Evolutionary conservation across 164 flowering plant species (phyloP), one percentile per base, ranked within the genome.

Genomic region (Saururus chinensis): DNA sequence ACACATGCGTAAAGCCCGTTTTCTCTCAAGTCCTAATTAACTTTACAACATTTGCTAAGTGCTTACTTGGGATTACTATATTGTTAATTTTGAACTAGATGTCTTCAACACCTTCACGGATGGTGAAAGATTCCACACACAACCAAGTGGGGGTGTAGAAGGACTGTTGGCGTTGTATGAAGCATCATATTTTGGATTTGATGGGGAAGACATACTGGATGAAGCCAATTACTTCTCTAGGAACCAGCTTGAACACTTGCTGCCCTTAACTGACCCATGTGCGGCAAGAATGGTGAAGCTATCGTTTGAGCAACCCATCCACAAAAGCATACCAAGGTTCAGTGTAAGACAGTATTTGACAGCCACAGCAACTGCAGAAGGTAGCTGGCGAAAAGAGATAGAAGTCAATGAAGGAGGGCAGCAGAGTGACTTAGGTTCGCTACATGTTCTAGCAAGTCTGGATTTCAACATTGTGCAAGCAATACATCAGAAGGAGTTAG

Each of bases 191-290:
- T 61, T 76, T 25, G 63, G 70, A 22, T 51, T 72, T 17, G 65
- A 69, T 49, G 89, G 82, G 23, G 93, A 87, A 60, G 56, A 71
- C 19, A 64, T 71, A 42, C 79, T 87, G 2, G 82, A 82, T 14
- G 75, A 81, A 64, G 84, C 80, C 11, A 59, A 37, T 40, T 53
- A 61, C 0, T 78, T 80, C 21, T 66, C 79, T 19, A n/a, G 62
- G 4, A 61, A 66, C 21, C 45, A 64, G 30, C 83, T 82, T 9
- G 57, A 53, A 37, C 71, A 65, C 26, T n/a, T 40, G 24, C 0
- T 64, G 41, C 14, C 17, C 11, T 16, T 63, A 20, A 21, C 60
- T 6, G 71, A 69, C 2, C 41, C 58, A 19, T 8, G 51, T 48
- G 60, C 61, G 19, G 78, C 77, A 24, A 51, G 11, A 42, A 25